phyloP scores from a whole-genome alignment of 2,329 filamentous ascomycete genomes.

The Juglanconis oblonga region DNA sequence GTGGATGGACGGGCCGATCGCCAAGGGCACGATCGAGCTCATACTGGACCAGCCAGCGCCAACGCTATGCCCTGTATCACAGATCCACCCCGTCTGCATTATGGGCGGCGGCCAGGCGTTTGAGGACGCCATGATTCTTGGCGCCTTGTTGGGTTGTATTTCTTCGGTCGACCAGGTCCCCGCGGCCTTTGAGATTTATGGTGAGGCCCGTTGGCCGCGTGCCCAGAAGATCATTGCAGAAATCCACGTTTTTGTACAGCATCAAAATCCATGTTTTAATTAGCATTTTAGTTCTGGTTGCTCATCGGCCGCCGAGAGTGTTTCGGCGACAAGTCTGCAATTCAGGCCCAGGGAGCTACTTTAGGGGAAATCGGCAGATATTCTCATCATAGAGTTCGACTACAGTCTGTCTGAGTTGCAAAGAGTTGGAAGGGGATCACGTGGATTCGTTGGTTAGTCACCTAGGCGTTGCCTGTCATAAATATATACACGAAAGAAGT shows the following conservation, averaged over 20 bases:
- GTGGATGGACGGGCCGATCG: not conserved
- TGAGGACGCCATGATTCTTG: conserved; percentile 4
- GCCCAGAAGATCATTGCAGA: not conserved
- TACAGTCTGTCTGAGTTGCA: too few relatives aligned
- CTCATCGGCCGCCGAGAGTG: too few relatives aligned
- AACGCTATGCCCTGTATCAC: not conserved
- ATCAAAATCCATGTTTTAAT: too few relatives aligned
- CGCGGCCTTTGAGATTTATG: not conserved
- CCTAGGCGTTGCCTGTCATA: too few relatives aligned
- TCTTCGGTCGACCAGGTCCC: not conserved
- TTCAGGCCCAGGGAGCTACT: too few relatives aligned
- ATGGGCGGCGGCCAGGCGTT: conserved; percentile 12
- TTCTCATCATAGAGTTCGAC: too few relatives aligned
- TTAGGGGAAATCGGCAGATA: too few relatives aligned
- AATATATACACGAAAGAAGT: not conserved
- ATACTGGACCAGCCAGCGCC: not conserved
- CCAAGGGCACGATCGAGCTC: not conserved
- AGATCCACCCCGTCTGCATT: conserved; percentile 15
- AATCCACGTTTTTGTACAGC: too few relatives aligned
- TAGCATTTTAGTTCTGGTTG: too few relatives aligned
- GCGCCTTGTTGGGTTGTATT: not conserved
- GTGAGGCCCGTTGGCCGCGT: conserved; percentile 1
- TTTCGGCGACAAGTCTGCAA: too few relatives aligned
- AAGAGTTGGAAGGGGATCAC: too few relatives aligned
- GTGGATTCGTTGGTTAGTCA: too few relatives aligned